phyloP scores from a whole-genome alignment of 2,329 filamentous ascomycete species.

The Stagonosporopsis vannaccii region DNA sequence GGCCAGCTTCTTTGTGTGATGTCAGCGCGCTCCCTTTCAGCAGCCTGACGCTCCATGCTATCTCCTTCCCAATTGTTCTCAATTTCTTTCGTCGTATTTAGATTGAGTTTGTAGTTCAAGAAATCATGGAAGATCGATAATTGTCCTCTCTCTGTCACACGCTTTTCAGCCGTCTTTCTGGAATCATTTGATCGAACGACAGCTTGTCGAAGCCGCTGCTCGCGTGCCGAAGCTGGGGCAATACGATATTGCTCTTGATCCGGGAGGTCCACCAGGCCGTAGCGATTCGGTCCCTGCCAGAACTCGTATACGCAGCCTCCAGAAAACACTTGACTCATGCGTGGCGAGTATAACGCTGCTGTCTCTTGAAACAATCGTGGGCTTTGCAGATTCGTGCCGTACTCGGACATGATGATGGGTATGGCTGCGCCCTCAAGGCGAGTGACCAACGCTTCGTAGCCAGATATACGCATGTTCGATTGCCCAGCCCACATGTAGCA shows the following conservation, averaged over 20 bases:
- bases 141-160: conserved; percentile 6
- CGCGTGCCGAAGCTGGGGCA: not conserved
- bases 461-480: conserved; percentile 9
- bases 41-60: conserved; percentile 5
- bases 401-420: conserved; percentile 22
- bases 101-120: conserved; percentile 10
- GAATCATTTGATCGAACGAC: not conserved
- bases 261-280: conserved; percentile 17
- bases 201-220: not conserved
- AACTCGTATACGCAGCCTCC: conserved; percentile 23
- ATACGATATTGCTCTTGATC: not conserved
- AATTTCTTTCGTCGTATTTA: conserved; percentile 3
- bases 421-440: conserved; percentile 4
- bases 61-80: conserved; percentile 11
- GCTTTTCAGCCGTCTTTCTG: conserved; percentile 10
- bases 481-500: conserved; percentile 12
- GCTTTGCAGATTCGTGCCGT: conserved; percentile 2
- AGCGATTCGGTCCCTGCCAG: conserved; percentile 13
- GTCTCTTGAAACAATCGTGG: conserved; percentile 19
- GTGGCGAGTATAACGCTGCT: conserved; percentile 16
- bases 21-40: conserved; percentile 4
- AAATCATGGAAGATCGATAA: conserved; percentile 14
- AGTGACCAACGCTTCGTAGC: not conserved
- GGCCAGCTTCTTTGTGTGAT: conserved; percentile 7
- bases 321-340: conserved; percentile 20